Conservation (phyloP, 78 protist genomes). For the Mantamonas sphyraenae region DNA sequence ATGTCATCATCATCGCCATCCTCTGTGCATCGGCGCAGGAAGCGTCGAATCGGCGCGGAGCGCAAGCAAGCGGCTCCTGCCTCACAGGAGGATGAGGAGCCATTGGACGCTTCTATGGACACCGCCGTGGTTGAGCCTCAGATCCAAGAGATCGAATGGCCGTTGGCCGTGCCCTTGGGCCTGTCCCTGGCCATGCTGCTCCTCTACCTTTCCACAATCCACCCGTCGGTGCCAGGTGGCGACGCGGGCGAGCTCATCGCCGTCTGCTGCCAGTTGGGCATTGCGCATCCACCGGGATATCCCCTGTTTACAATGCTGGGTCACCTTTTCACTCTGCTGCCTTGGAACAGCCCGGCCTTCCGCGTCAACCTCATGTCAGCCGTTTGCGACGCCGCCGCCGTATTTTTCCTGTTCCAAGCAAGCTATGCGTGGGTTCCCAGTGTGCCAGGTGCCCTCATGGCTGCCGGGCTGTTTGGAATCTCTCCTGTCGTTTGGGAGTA, state of each 20-base stretch:
- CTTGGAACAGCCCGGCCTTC: conserved; percentile 24
- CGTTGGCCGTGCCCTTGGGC: too few relatives aligned
- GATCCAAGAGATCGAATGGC: too few relatives aligned
- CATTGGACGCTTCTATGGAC: neutral
- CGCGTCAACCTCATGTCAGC: conserved; percentile 35
- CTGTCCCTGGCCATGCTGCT: conserved; percentile 16
- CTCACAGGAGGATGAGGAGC: neutral
- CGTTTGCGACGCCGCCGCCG: conserved; percentile 8
- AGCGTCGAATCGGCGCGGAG: neutral
- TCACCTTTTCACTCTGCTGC: conserved; percentile 29
- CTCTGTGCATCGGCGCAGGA: neutral
- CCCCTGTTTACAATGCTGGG: conserved; percentile 52
- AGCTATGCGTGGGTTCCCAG: conserved; percentile 15
- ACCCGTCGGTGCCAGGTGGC: conserved; percentile 64
- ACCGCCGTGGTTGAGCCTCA: too few relatives aligned
- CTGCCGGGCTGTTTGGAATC: conserved; percentile 41
- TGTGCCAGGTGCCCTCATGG: conserved; percentile 22
- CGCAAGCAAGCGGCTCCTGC: neutral
- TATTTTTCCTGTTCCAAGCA: neutral
- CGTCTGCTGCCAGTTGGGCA: conserved; percentile 42
- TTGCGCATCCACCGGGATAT: conserved; percentile 77
- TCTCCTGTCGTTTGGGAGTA: conserved; percentile 65
- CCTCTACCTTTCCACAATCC: conserved; percentile 39
- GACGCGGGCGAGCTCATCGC: conserved; percentile 64
- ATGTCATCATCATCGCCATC: too few relatives aligned